Conservation (phyloP, 768 basidiomycete genomes). For the Leucosporidium yakuticum region DNA sequence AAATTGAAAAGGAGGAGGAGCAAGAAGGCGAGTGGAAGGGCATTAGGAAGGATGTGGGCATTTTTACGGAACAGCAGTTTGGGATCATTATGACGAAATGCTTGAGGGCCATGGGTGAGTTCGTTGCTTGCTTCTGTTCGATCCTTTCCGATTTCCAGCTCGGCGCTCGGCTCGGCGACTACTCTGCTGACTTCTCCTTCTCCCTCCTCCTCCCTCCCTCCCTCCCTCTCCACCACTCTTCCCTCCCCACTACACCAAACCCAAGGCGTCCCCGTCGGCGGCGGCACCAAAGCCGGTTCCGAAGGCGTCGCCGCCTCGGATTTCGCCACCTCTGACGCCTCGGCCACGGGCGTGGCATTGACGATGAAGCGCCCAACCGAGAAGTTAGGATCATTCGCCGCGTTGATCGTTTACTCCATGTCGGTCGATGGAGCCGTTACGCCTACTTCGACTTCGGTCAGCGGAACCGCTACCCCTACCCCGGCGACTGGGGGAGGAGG, state of each 20-base stretch:
- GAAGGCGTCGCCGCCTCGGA: slow-evolving; percentile 32
- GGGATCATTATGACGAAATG: slow-evolving; percentile 82
- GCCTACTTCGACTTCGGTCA: slow-evolving; percentile 58
- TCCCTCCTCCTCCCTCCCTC: not conserved
- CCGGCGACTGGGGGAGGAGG: slow-evolving; percentile 2
- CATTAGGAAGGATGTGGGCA: slow-evolving; percentile 66
- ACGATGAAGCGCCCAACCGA: slow-evolving; percentile 49
- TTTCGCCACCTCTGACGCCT: slow-evolving; percentile 52
- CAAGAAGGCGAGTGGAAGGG: slow-evolving; percentile 52
- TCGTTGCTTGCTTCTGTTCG: not conserved
- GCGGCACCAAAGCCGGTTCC: slow-evolving; percentile 37
- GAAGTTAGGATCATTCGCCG: slow-evolving; percentile 62
- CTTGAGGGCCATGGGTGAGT: slow-evolving; percentile 45
- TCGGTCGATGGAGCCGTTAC: slow-evolving; percentile 76
- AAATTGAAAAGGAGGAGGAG: slow-evolving; percentile 47
- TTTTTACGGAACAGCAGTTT: slow-evolving; percentile 78
- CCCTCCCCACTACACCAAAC: too few species aligned
- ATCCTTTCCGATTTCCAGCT: not conserved
- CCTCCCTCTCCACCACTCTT: not conserved
- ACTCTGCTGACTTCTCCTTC: not conserved
- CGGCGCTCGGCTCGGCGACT: too few species aligned
- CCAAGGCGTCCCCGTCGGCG: slow-evolving; percentile 45
- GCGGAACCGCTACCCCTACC: slow-evolving; percentile 30
- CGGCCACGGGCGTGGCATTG: slow-evolving; percentile 66
- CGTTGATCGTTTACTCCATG: slow-evolving; percentile 86